Conservation (phyloP, 208 protist genomes). For the Naegleria gruberi region DNA sequence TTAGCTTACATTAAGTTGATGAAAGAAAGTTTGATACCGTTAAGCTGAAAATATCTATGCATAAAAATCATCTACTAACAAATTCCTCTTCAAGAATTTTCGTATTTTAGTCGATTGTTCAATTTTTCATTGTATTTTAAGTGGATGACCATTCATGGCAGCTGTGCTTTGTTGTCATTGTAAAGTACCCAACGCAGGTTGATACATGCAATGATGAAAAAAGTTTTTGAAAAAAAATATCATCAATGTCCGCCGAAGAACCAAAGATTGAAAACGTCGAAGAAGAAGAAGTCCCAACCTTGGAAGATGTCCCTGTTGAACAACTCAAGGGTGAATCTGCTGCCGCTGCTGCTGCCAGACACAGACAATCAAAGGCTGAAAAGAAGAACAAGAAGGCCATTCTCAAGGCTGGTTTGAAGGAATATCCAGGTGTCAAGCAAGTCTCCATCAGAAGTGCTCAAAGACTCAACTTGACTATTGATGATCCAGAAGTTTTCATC, state of each 20-base stretch:
- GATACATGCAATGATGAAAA: too few species aligned
- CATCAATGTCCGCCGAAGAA: not conserved
- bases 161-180: too few species aligned
- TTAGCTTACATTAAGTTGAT: too few species aligned
- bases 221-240: too few species aligned
- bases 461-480: constrained; percentile 54
- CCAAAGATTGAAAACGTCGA: not conserved
- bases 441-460: constrained; percentile 57
- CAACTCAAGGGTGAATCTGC: not conserved
- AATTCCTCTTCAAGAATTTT: too few species aligned
- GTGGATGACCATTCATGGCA: too few species aligned
- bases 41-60: too few species aligned
- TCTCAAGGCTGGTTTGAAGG: constrained; percentile 65
- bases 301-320: not conserved
- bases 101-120: too few species aligned
- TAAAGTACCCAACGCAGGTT: too few species aligned
- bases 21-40: too few species aligned
- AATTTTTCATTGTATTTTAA: too few species aligned
- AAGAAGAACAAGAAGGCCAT: constrained; percentile 72
- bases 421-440: constrained; percentile 48
- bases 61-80: too few species aligned
- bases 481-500: constrained; percentile 72
- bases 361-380: constrained; percentile 39
- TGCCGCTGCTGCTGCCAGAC: not conserved
- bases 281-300: not conserved